A percentile compares a stretch with the other conserved stretches of the same genome.
phyloP scores from a whole-genome alignment of 805 yeast genomes.

The Priceomyces medius region DNA sequence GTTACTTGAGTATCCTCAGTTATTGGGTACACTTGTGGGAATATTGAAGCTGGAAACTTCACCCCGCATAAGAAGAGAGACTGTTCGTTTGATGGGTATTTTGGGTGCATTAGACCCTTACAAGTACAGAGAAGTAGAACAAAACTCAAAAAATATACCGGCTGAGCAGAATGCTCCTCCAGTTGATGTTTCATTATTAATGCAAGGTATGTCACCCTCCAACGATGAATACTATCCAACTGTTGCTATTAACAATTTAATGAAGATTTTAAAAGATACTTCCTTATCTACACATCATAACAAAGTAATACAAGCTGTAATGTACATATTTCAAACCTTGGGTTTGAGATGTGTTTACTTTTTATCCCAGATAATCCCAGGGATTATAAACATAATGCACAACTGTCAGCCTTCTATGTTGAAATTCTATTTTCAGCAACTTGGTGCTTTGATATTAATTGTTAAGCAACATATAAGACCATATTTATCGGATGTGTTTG shows the following conservation, averaged over 20 bases:
- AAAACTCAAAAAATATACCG: constrained; percentile 51
- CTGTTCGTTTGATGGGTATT: constrained; percentile 86
- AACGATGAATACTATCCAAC: constrained; percentile 93
- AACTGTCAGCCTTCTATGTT: constrained; percentile 74
- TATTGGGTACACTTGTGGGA: constrained; percentile 75
- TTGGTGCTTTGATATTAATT: constrained; percentile 73
- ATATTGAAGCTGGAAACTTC: constrained; percentile 81
- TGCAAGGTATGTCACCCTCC: constrained; percentile 93
- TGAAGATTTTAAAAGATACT: constrained; percentile 81
- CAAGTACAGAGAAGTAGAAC: constrained; percentile 88
- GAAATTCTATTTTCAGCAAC: constrained; percentile 86
- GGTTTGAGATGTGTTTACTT: constrained; percentile 90
- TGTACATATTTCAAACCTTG: constrained; percentile 84
- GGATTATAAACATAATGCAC: constrained; percentile 80
- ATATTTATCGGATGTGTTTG: constrained; percentile 71
- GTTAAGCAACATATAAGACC: constrained; percentile 91
- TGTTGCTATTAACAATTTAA: constrained; percentile 81
- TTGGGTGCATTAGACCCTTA: constrained; percentile 97
- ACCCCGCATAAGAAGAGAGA: constrained; percentile 73
- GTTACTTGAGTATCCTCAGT: constrained; percentile 83
- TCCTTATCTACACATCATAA: constrained; percentile 86
- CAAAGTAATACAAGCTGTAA: constrained; percentile 89
- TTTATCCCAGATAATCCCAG: constrained; percentile 83
- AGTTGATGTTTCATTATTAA: constrained; percentile 81
- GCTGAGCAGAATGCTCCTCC: constrained; percentile 87